Evolutionary conservation across 495 filamentous ascomycete genomes (phyloP).

Genomic region (Cenococcum geophilum): DNA sequence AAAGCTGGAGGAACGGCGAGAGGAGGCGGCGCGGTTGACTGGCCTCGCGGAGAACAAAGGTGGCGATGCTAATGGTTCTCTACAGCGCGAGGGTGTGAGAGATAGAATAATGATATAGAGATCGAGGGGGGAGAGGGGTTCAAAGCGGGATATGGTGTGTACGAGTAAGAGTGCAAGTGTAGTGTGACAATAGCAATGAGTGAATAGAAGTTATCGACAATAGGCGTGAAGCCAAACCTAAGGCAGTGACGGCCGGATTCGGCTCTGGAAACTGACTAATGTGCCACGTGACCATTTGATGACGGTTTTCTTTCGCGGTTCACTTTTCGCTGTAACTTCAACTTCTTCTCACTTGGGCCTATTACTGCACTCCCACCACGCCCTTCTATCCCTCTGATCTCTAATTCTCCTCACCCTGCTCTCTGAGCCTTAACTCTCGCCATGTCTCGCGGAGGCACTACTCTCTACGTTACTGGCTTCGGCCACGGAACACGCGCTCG

Average conservation of each 20-base stretch:
- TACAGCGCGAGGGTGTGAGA: background rate
- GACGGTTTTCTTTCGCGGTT: background rate
- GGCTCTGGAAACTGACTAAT: conserved; percentile 1
- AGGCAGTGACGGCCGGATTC: background rate
- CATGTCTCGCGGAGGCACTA: conserved; percentile 92
- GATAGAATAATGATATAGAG: background rate
- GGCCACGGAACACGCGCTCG: conserved; percentile 98
- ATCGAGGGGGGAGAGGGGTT: background rate
- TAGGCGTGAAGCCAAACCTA: background rate
- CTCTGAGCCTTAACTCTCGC: conserved; percentile 23
- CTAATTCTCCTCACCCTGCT: background rate
- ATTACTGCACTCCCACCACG: conserved; percentile 2
- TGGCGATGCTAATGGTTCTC: background rate
- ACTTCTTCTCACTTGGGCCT: background rate
- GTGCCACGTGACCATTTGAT: background rate
- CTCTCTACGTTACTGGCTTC: conserved; percentile 96
- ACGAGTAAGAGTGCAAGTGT: background rate
- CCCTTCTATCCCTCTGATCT: background rate
- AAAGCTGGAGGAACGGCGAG: background rate
- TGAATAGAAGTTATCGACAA: background rate
- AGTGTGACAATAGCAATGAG: background rate
- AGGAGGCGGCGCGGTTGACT: conserved; percentile 3
- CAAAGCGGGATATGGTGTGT: background rate
- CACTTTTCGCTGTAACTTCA: background rate
- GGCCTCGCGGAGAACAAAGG: conserved; percentile 6